phyloP scores from a whole-genome alignment of 805 yeast species.

The Komagataella mondaviorum region DNA sequence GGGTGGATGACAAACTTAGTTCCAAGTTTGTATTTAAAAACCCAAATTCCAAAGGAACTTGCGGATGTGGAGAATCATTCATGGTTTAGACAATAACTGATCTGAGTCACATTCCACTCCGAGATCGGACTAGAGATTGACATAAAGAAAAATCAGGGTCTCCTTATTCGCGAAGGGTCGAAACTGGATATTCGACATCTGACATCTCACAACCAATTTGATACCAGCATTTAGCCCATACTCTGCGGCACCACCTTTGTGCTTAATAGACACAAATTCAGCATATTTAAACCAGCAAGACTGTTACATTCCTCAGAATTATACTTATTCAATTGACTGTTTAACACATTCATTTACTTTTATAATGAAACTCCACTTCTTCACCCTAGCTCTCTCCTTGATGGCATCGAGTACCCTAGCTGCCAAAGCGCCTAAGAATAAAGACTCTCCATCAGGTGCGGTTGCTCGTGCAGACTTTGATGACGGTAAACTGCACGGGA shows the following conservation, averaged over 20 bases:
- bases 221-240: neutral
- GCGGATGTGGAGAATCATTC: slow-evolving; percentile 98
- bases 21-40: slow-evolving; percentile 86
- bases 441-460: slow-evolving; percentile 33
- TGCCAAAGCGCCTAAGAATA: slow-evolving; percentile 34
- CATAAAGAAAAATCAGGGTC: neutral
- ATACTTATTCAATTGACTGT: neutral
- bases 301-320: neutral
- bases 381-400: neutral
- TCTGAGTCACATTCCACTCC: neutral
- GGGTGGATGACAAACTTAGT: slow-evolving; percentile 87
- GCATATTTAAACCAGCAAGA: neutral
- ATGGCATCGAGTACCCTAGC: slow-evolving; percentile 11
- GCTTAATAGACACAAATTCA: neutral
- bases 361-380: neutral
- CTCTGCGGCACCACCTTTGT: neutral
- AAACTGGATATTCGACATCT: neutral
- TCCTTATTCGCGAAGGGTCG: neutral
- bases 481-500: slow-evolving; percentile 29
- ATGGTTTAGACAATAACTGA: slow-evolving; percentile 53
- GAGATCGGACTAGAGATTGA: neutral
- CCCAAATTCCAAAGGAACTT: slow-evolving; percentile 95
- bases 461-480: slow-evolving; percentile 49
- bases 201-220: neutral
- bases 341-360: neutral